Evolutionary conservation across 2,329 filamentous ascomycete species (phyloP), one percentile per base, ranked within the genome.

Genomic region (Didymella glomerata): DNA sequence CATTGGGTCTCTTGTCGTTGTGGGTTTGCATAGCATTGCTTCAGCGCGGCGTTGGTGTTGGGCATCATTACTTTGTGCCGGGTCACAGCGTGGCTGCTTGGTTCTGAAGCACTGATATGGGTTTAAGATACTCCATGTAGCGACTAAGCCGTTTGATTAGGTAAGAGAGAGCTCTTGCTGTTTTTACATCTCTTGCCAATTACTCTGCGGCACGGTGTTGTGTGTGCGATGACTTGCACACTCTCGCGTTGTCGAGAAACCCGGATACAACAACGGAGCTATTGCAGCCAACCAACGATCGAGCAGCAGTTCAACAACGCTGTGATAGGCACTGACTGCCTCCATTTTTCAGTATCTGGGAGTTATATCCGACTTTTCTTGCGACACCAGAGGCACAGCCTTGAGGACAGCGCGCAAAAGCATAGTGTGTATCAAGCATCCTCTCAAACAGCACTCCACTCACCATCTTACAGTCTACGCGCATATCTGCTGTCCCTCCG

Each of bases 31-130:
- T 51, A 36, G 48, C 44, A 52, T 54, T 54, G 47, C 25, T 54
- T 28, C 34, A 59, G 56, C 56, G 56, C 14, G 50, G 56, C 51
- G 56, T 54, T 59, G 50, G 56, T 28, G 27, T 54, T 53, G 24
- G 24, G 4, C 11, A 22, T 30, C 38, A 4, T 54, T 28, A n/a
- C 25, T 36, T 16, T 30, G 20, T 24, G 30, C 48, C 25, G 22
- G 24, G 18, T 8, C 4, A 10, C 14, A 20, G 18, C n/a, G 22
- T 41, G 25, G 24, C 24, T 27, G 20, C 14, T 18, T 41, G 41
- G 28, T 46, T 7, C 41, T 41, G 38, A 45, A 32, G 38, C 9
- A 40, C 32, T 42, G 41, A 30, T 40, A 50, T 25, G 16, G 32
- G 7, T 4, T 25, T 6, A 41, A 9, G 45, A 40, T 58, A 53